Conservation (phyloP, 768 basidiomycete genomes). For the Pluteus cervinus region DNA sequence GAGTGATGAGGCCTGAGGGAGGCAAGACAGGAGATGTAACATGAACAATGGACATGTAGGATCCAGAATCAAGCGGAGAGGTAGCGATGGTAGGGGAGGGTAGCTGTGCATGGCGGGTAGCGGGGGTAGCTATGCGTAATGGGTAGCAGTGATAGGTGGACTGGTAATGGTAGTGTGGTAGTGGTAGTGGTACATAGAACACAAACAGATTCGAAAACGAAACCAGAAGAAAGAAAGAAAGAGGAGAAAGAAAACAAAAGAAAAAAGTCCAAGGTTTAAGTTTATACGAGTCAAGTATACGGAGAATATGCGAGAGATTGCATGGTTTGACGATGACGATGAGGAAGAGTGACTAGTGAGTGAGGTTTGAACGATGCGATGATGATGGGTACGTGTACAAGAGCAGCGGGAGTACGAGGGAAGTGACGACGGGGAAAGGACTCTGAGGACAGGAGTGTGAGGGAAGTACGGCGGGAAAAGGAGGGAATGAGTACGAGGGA, state of each 20-base stretch:
- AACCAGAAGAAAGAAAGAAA: background rate
- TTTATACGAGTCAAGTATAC: background rate
- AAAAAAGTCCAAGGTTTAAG: background rate
- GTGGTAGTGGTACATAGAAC: no score
- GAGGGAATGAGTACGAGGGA: no score
- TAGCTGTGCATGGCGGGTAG: no score
- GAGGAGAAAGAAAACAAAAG: background rate
- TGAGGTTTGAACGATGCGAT: background rate
- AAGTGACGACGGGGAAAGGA: background rate
- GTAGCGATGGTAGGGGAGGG: background rate
- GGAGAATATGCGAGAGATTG: background rate
- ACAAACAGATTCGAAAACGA: no score
- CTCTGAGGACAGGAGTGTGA: no score
- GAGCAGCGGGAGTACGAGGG: background rate
- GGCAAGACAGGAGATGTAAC: background rate
- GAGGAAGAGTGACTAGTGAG: background rate
- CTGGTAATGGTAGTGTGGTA: background rate
- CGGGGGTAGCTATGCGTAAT: background rate
- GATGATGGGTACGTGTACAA: background rate
- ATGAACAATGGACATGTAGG: background rate
- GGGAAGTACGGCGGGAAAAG: no score
- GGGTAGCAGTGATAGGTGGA: background rate
- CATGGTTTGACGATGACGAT: background rate
- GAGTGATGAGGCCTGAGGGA: background rate
- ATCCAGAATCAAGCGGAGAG: background rate